Evolutionary conservation across 352 stramenopile genomes (phyloP), one percentile per base, ranked within the genome.

Genomic region (Globisporangium canariense): DNA sequence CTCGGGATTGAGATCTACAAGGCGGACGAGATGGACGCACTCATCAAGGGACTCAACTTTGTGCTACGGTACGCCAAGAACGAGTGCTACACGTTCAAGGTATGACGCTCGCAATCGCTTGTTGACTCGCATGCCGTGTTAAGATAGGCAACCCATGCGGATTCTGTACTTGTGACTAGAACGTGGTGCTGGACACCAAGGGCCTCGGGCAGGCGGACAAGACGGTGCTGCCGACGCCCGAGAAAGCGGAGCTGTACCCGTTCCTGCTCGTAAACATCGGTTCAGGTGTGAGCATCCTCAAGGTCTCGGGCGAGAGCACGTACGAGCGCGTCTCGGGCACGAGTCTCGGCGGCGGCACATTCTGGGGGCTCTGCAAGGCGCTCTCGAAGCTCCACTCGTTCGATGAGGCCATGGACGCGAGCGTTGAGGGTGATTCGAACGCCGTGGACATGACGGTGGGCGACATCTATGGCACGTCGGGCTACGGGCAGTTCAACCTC

Each of bases 201-300:
- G 81, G 81, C 5, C 68, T 89, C 2, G 77, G 78, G n/a, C 65
- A 71, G 47, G 81, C 74, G 2, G 86, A 81, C 4, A 86, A 89
- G 70, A 79, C 77, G 62, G 67, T 90, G 47, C 66, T 90, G 14
- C 79, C 88, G 13, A 91, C 79, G 40, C 77, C 75, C 38, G 56
- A 71, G 13, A 74, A 77, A 36, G 59, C 72, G 45, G 68, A 78
- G 40, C 58, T 92, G 60, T 99, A 99, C 75, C 97, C 97, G 25
- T 99, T 98, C 72, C 73, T 99, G 54, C 78, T 99, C 9, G 97
- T 99, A 14, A 98, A 97, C 53, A 98, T 99, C 74, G 97, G 97
- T 34, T 99, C 96, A 28, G 97, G 97, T 53, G 97, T 99, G 58
- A 98, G 91, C 66, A 98, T 99, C 64, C 77, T 99, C 58, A 97